Evolutionary conservation across 352 stramenopile species (phyloP), one percentile per base, ranked within the genome.

Genomic region (Peronospora destructor): DNA sequence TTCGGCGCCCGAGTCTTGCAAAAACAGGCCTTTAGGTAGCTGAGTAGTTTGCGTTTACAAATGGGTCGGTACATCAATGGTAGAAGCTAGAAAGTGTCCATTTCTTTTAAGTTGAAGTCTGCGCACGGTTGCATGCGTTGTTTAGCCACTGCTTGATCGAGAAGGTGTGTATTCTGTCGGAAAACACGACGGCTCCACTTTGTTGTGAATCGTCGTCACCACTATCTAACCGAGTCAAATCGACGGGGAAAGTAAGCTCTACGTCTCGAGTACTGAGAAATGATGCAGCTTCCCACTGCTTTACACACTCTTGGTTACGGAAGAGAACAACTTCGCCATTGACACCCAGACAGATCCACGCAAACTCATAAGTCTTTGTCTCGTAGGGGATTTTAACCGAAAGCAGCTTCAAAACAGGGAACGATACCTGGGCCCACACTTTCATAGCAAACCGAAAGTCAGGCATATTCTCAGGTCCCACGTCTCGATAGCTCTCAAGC

Each of bases 341-440:
- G 7, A 58, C 32, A 11, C 73, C 73, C 11, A 80, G 14, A 23
- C 65, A 71, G 4, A 76, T 39, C 68, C 68, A 84, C 17, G 45
- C 12, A 36, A 74, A 59, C 0, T 42, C 32, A 1, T 17, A 54
- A 3, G 12, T 8, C 6, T 69, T 57, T 28, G 11, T 25, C 1
- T 53, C 33, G 11, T 39, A 36, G 9, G 41, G 9, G 11, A 9
- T 45, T 32, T 45, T 52, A 9, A 79, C 23, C 2, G 55, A 25
- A 17, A 84, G 21, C 23, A 80, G 26, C 42, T 73, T 82, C 6
- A 54, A 36, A 38, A 82, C 38, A 14, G 72, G 53, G 41, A 84
- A 81, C 8, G 56, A 30, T 14, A 73, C 58, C 46, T 75, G 42
- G 4, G 52, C 48, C 59, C 64, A 84, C 4, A 49, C 42, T 46